Conservation (phyloP, 73 alveolate species). For the Loxodes magnus region DNA sequence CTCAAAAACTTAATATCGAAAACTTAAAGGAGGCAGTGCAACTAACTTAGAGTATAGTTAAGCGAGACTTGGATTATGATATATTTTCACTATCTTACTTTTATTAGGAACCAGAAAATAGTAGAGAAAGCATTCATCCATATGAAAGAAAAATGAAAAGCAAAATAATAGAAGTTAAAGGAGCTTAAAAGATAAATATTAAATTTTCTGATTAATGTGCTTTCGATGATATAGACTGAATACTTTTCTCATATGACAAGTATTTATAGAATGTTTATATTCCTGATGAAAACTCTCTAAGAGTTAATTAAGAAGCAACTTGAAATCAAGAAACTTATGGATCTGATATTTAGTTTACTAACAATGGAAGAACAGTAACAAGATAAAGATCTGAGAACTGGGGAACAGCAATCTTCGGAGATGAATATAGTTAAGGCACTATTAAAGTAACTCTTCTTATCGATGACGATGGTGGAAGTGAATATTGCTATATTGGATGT, state of each 20-base stretch:
- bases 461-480: conserved; percentile 8
- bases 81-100: too few species aligned
- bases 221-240: conserved; percentile 5
- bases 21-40: too few species aligned
- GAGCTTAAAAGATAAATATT: conserved; percentile 6
- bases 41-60: too few species aligned
- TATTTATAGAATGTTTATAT: too few species aligned
- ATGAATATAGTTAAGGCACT: background rate
- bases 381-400: conserved; percentile 7
- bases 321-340: conserved; percentile 10
- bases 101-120: too few species aligned
- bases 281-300: too few species aligned
- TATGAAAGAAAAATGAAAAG: background rate
- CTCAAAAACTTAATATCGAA: too few species aligned
- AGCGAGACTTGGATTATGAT: too few species aligned
- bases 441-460: background rate
- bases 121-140: conserved; percentile 11
- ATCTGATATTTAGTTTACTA: background rate
- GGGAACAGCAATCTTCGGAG: conserved; percentile 12
- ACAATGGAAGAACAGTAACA: conserved; percentile 9
- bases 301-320: too few species aligned
- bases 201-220: conserved; percentile 4
- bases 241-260: conserved; percentile 3
- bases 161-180: conserved; percentile 6
- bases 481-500: conserved; percentile 5